Conservation (phyloP, 345 rosid genomes). For the Durio zibethinus region DNA sequence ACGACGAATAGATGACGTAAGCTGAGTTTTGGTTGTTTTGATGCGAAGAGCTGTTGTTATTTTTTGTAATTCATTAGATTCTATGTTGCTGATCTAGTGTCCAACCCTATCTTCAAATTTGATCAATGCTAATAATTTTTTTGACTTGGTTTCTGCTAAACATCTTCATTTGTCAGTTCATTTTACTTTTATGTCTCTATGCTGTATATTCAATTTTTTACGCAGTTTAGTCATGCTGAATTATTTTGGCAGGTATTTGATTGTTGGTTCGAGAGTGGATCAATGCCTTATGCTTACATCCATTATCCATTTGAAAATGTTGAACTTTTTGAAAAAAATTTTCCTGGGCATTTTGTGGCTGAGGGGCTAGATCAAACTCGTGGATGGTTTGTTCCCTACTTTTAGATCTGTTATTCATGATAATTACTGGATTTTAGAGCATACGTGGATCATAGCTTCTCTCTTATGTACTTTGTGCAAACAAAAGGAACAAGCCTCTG, state of each 20-base stretch:
- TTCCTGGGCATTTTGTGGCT: conserved; percentile 98
- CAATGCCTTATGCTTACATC: conserved; percentile 99
- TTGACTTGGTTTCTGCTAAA: not conserved
- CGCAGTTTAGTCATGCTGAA: not conserved
- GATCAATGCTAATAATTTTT: not conserved
- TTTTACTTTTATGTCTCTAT: not conserved
- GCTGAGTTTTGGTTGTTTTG: conserved; percentile 21
- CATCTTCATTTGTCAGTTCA: not conserved
- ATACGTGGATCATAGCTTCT: not conserved
- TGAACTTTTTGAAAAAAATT: conserved; percentile 81
- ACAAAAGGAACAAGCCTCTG: not conserved
- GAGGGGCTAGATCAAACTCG: conserved; percentile 99
- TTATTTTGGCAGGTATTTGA: conserved; percentile 76
- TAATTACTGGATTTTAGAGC: not conserved
- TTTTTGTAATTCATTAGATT: not conserved
- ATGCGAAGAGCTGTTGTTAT: not conserved
- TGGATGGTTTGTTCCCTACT: conserved; percentile 74
- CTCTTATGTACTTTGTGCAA: not conserved
- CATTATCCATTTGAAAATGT: conserved; percentile 98
- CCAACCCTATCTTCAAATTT: not conserved
- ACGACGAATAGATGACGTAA: conserved; percentile 88
- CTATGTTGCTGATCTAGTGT: not conserved
- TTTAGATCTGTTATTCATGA: conserved; percentile 3
- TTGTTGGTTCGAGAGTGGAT: conserved; percentile 99
- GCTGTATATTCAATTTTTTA: not conserved